phyloP scores from a whole-genome alignment of 495 filamentous ascomycete species.

The Xylaria telfairii region DNA sequence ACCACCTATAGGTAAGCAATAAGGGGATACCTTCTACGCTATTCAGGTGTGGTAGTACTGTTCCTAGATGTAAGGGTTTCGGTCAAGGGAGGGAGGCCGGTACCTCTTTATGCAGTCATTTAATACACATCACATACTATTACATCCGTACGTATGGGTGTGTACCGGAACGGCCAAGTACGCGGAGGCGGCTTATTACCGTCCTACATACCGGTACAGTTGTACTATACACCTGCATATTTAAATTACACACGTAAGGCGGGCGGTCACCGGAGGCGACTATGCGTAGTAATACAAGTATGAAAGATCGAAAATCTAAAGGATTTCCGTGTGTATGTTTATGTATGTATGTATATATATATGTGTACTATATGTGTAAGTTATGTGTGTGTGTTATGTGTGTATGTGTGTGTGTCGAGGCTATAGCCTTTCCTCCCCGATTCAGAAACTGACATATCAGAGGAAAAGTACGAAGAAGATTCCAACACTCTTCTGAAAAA shows the following conservation, averaged over 20 bases:
- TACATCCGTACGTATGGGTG: constrained; percentile 6
- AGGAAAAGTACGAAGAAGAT: background rate
- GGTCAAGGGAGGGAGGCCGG: constrained; percentile 8
- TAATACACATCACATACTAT: constrained; percentile 1
- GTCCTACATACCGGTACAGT: constrained; percentile 6
- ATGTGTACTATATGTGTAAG: too few species aligned
- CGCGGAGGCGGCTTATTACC: constrained; percentile 17
- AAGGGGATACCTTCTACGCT: background rate
- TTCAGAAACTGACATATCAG: background rate
- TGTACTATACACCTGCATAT: constrained; percentile 16
- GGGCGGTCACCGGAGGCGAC: background rate
- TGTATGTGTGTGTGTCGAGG: background rate
- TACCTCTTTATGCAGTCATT: constrained; percentile 7
- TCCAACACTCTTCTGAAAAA: background rate
- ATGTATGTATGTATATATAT: background rate
- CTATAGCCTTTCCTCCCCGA: background rate
- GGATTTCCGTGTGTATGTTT: background rate
- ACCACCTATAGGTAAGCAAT: background rate
- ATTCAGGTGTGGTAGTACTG: constrained; percentile 13
- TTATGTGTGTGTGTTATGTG: background rate
- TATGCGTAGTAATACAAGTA: background rate
- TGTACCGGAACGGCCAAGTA: background rate
- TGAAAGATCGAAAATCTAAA: background rate
- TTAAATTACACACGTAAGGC: background rate
- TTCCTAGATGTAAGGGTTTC: constrained; percentile 1